Base-by-base conservation (phyloP, 208 protist species). In the Trypanosoma mega region DNA sequence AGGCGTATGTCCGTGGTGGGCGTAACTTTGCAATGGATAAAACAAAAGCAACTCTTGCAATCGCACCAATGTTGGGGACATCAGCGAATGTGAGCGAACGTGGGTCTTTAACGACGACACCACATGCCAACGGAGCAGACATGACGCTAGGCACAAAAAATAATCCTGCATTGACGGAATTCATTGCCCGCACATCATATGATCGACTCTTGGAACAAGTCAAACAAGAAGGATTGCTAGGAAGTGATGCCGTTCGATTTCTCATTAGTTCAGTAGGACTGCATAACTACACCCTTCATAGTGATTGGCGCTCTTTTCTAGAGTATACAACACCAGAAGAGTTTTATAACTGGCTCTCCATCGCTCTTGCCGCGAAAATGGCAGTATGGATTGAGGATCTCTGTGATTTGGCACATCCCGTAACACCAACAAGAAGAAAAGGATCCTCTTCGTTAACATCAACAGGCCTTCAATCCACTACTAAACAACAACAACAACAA, bases 281-380 rank as follows among this genome's bases (percentile, higher is more conserved):
- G 34, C 69, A 76, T 56, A 87, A 80, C 59, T 68, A 78, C 21
- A 84, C 83, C 14, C 61, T 89, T 18, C 76, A 83, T 52, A 55
- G 68, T 8, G 49, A 59, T 21, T 90, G 80, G 62, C 23, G 69
- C 14, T 59, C 64, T 23, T 76, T 90, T 58, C 52, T 70, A 47
- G 43, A 63, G 0, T 66, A 78, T 48, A 55, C 76, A 7, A 82
- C 84, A 2, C 68, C 81, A 16, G 66, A 74, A 12, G 87, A 94
- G 51, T 90, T 90, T 55, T 68, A 58, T 31, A 51, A 52, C 11
- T 85, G 79, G 63, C 54, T 86, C 9, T 68, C 67, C 30, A 57
- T 76, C 37, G 69, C 84, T 12, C 49, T 91, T 39, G 68, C 75
- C 45, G 72, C 68, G 46, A 48, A 71, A 45, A 58, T 91, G 14